Evolutionary conservation across 139 green algal species (phyloP), one percentile per base, ranked within the genome.

Genomic region (Astrephomene gubernaculifera): DNA sequence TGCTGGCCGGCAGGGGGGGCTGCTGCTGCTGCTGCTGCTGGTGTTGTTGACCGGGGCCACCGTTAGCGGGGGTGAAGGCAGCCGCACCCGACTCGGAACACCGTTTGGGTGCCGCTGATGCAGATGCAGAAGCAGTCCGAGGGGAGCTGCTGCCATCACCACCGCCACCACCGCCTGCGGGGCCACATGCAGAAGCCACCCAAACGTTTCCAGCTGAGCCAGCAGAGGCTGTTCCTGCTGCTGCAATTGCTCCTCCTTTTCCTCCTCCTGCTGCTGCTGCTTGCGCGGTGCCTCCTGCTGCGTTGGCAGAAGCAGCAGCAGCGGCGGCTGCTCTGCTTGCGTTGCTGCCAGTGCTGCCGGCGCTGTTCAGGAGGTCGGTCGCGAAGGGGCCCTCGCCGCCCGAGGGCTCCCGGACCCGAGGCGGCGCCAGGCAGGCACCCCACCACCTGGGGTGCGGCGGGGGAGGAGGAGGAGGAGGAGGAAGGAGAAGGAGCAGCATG

Each of bases 371-470:
- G 7, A 78, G 41, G 2, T 19, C 25, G n/a, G n/a, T n/a, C n/a
- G n/a, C n/a, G n/a, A n/a, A n/a, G n/a, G n/a, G n/a, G n/a, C n/a
- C 43, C 39, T 61, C 41, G 41, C n/a, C 70, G 33, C n/a, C n/a
- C n/a, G n/a, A n/a, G n/a, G n/a, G n/a, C n/a, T 78, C 70, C 3
- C 43, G 70, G 27, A 43, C 8, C 9, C 71, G 71, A 45, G n/a
- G 33, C n/a, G 71, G 71, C 12, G 33, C 31, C n/a, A 80, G 43
- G 45, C 45, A 80, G 27, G 31, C 44, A 8, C 38, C 45, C 71
- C 71, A 80, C 71, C 71, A 80, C 71, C 71, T 80, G 71, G 29
- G 70, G 49, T 57, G 49, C 14, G 17, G 49, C 12, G 49, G 49
- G 17, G 12, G 49, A 57, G 49, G 12, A 12, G 49, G 12, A 12